A percentile compares a stretch with the other conserved stretches of the same genome.
These are phyloP conservation scores for Backusella liffmaniae DNA, from an alignment of 192 early-diverging fungal genomes.

Conservation along the genomic window DNA sequence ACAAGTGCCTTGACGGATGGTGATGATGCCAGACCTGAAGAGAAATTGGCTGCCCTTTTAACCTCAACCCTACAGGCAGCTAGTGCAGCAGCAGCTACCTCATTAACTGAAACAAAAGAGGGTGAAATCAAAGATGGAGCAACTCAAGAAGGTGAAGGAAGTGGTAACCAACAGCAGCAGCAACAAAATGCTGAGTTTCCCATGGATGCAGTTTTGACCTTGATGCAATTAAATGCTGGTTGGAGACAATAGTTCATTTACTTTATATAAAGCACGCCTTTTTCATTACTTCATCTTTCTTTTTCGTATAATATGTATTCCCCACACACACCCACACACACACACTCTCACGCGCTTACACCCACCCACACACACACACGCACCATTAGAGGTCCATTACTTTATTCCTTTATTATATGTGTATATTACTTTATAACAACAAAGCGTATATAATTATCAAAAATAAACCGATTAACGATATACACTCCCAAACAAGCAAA, in stretches of 20 bases:
- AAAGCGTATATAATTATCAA: not conserved
- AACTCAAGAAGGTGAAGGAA: not conserved
- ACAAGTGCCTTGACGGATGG: not conserved
- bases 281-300: not conserved
- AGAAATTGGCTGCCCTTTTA: constrained; percentile 13
- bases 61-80: constrained; percentile 12
- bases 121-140: not conserved
- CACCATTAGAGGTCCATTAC: not conserved
- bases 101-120: not conserved
- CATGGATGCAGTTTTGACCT: constrained; percentile 46
- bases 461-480: not conserved
- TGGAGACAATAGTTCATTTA: constrained; percentile 30
- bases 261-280: not conserved
- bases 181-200: constrained; percentile 38
- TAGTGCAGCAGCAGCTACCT: constrained; percentile 4
- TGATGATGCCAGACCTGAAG: constrained; percentile 16
- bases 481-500: not conserved
- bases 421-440: not conserved
- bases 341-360: too few species aligned
- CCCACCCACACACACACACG: not conserved
- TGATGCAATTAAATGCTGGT: constrained; percentile 47
- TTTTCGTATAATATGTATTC: constrained; percentile 1
- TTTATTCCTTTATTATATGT: not conserved
- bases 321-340: not conserved
- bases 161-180: constrained; percentile 8